Evolutionary conservation across 257 asterid species (phyloP).

Genomic region (Paulownia fortunei): DNA sequence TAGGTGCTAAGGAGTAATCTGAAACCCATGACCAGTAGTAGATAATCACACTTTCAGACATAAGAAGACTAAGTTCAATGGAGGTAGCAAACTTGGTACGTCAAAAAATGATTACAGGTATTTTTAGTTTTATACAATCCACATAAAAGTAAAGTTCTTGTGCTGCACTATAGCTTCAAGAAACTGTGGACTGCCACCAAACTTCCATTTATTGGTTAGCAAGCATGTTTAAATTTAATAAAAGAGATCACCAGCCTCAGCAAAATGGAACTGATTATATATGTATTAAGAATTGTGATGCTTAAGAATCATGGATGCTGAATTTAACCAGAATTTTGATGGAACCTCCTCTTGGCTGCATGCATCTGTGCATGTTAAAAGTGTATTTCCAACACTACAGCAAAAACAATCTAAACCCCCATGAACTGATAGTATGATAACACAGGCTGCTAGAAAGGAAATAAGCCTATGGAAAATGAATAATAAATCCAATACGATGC

Average conservation of each 20-base stretch:
- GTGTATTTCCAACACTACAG: not conserved
- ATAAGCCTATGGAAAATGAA: not conserved
- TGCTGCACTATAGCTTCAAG: not conserved
- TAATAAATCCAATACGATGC: not conserved
- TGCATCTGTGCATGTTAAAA: not conserved
- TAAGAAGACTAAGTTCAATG: not conserved
- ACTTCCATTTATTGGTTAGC: not conserved
- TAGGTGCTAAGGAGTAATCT: not conserved
- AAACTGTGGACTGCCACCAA: not conserved
- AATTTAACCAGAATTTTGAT: not conserved
- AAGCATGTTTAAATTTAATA: not conserved
- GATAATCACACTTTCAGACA: not conserved
- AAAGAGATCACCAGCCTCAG: not conserved
- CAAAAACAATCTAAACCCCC: not conserved
- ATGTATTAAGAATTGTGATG: not conserved
- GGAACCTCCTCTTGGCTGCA: not conserved
- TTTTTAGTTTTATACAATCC: too few relatives aligned
- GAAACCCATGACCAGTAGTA: not conserved
- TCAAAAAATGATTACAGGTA: not conserved
- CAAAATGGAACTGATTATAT: not conserved
- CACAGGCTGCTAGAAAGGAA: not conserved
- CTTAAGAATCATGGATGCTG: not conserved
- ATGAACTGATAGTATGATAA: not conserved
- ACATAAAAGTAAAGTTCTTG: not conserved
- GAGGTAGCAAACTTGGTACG: not conserved